Percentiles rank a stretch among this genome's conserved stretches.
phyloP scores from a whole-genome alignment of 1,284 basidiomycete genomes.

The Cutaneotrichosporon daszewskae region DNA sequence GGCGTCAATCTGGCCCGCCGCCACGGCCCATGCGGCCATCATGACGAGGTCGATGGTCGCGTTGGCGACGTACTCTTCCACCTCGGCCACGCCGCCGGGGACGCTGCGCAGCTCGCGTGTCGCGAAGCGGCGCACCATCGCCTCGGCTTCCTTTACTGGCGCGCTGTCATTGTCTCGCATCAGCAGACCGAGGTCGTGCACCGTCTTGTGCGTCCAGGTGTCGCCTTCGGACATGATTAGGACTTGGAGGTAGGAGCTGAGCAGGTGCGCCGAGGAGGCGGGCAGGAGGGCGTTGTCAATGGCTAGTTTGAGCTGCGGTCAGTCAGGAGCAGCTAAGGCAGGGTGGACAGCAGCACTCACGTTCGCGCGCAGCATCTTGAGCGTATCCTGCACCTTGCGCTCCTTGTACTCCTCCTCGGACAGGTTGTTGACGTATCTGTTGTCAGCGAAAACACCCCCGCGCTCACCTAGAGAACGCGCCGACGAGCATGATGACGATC shows the following conservation, averaged over 20 bases:
- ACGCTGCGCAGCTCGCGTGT: conserved; percentile 44
- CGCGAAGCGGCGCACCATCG: conserved; percentile 39
- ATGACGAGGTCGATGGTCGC: conserved; percentile 45
- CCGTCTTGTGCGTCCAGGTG: conserved; percentile 36
- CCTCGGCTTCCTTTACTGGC: conserved; percentile 38
- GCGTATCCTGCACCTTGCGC: conserved; percentile 38
- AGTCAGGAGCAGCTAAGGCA: conserved; percentile 1
- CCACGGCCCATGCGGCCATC: conserved; percentile 42
- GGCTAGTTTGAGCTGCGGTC: conserved; percentile 43
- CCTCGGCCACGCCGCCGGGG: conserved; percentile 32
- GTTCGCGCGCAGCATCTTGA: conserved; percentile 43
- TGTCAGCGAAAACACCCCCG: not conserved
- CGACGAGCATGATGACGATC: conserved; percentile 43
- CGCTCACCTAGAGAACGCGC: conserved; percentile 44
- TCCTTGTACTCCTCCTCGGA: conserved; percentile 44
- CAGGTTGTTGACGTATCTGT: conserved; percentile 46
- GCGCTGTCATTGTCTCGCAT: conserved; percentile 22
- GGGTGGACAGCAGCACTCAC: conserved; percentile 24
- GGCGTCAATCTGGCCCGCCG: conserved; percentile 27
- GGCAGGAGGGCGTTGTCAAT: conserved; percentile 46
- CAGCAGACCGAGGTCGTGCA: conserved; percentile 39
- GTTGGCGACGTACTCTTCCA: conserved; percentile 46
- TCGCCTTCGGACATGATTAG: conserved; percentile 49
- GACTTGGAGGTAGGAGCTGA: conserved; percentile 47
- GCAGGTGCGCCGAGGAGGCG: conserved; percentile 25